Evolutionary conservation across 495 filamentous ascomycete species (phyloP), one percentile per base, ranked within the genome.

Genomic region (Schizothecium vesticola): DNA sequence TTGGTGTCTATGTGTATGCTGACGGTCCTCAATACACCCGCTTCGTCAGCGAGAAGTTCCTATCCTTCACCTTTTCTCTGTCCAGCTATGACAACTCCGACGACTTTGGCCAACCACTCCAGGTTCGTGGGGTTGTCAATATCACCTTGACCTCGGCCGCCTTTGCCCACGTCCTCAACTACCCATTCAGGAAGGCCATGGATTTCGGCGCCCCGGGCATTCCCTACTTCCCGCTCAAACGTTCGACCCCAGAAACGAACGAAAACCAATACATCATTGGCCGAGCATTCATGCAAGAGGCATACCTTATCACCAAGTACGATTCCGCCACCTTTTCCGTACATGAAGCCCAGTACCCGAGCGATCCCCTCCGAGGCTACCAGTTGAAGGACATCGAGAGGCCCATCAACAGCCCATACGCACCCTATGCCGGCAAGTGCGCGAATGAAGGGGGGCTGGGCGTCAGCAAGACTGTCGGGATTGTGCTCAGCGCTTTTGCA

Each of bases 201-300:
- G 70, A 79, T 36, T 84, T 77, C 67, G 79, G 78, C 10, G 75
- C 80, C 64, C 71, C 79, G 9, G 75, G 79, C 62, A 69, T 84
- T 21, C 80, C 83, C 21, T 91, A 91, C 75, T 90, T 93, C 69
- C 88, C 90, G 23, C 77, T 91, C 23, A 80, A 84, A 65, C 70
- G 74, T 12, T 73, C 75, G 0, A 76, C 75, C 10, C 80, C 78
- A 61, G 75, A 78, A 58, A 82, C 66, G 2, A 77, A 85, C 72
- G 74, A 77, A 23, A 84, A 82, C n/a, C 81, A 87, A 66, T 82
- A 84, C 69, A 86, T 87, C n/a, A 82, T 92, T 68, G 89, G 89
- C n/a, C 85, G 89, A 28, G 76, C 80, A 3, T 92, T 92, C 70
- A 80, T 92, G 66, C 89, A 92, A 78, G 89, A 91, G 75, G 84